These are phyloP conservation scores for Pseudozyma flocculosa DNA, from an alignment of 1,284 basidiomycete species.

Conservation along the genomic window DNA sequence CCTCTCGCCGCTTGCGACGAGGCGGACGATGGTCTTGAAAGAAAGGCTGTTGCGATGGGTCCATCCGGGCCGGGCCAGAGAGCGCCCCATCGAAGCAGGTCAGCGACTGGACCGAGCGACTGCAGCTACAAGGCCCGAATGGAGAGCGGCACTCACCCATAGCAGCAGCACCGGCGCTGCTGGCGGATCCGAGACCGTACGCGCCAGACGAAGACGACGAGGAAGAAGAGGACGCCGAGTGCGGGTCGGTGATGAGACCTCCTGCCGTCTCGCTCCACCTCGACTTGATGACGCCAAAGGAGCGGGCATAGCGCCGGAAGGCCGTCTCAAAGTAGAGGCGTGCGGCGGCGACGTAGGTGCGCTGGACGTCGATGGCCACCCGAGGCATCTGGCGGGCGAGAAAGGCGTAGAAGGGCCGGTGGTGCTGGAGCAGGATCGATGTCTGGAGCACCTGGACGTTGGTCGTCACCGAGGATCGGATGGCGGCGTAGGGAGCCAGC, in stretches of 20 bases:
- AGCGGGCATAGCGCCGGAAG: conserved; percentile 83
- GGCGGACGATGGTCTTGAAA: too few species aligned
- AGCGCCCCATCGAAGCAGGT: too few species aligned
- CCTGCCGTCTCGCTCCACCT: conserved; percentile 24
- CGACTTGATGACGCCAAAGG: conserved; percentile 22
- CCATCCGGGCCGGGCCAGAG: too few species aligned
- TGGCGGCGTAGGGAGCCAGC: conserved; percentile 75
- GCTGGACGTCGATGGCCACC: conserved; percentile 84
- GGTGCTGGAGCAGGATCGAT: conserved; percentile 74
- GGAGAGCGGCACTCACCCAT: neutral
- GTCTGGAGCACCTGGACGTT: conserved; percentile 93
- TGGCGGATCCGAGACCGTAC: neutral
- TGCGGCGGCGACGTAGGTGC: conserved; percentile 79
- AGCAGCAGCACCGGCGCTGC: neutral
- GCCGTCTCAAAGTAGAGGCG: conserved; percentile 94
- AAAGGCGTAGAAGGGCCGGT: conserved; percentile 75
- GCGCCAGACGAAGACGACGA: too few species aligned
- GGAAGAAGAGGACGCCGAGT: too few species aligned
- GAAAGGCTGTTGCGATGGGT: too few species aligned
- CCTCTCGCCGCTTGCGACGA: too few species aligned
- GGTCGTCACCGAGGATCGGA: conserved; percentile 78
- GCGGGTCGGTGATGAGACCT: conserved; percentile 8
- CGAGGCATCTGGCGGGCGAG: conserved; percentile 76
- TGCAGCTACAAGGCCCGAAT: too few species aligned
- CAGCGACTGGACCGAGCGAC: too few species aligned